phyloP scores from a whole-genome alignment of 2,329 filamentous ascomycete species.

The Sarocladium brachiariae region DNA sequence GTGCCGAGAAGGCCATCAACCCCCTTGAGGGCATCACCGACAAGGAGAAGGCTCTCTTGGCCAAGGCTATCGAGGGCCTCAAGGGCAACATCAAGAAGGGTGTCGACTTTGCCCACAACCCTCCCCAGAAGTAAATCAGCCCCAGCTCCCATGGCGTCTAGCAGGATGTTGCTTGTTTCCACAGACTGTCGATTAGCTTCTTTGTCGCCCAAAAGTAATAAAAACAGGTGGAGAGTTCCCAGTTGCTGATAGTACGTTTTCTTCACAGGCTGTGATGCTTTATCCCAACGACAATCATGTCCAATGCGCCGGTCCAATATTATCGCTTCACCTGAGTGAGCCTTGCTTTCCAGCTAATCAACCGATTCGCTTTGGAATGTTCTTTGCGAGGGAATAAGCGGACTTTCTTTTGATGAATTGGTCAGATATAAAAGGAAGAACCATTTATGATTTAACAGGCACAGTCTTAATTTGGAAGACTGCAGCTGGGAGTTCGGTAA shows the following conservation, averaged over 20 bases:
- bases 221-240: slow-evolving; percentile 21
- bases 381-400: not conserved
- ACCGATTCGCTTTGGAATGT: not conserved
- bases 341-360: not conserved
- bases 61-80: slow-evolving; percentile 67
- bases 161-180: not conserved
- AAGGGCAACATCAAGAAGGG: slow-evolving; percentile 95
- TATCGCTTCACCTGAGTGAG: not conserved
- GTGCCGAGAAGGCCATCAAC: slow-evolving; percentile 80
- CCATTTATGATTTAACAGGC: slow-evolving; percentile 52
- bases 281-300: not conserved
- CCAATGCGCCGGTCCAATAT: not conserved
- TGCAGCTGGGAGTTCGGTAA: slow-evolving; percentile 75
- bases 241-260: slow-evolving; percentile 29
- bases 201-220: slow-evolving; percentile 28
- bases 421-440: not conserved
- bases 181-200: slow-evolving; percentile 10
- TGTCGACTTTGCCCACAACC: slow-evolving; percentile 79
- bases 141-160: slow-evolving; percentile 13
- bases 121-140: slow-evolving; percentile 72
- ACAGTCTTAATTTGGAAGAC: slow-evolving; percentile 94
- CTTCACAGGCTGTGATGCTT: slow-evolving; percentile 28
- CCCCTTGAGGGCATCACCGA: slow-evolving; percentile 70
- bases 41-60: slow-evolving; percentile 82
- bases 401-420: not conserved